Conservation (phyloP, 371 early-diverging fungal species). For the Vairimorpha necatrix region DNA sequence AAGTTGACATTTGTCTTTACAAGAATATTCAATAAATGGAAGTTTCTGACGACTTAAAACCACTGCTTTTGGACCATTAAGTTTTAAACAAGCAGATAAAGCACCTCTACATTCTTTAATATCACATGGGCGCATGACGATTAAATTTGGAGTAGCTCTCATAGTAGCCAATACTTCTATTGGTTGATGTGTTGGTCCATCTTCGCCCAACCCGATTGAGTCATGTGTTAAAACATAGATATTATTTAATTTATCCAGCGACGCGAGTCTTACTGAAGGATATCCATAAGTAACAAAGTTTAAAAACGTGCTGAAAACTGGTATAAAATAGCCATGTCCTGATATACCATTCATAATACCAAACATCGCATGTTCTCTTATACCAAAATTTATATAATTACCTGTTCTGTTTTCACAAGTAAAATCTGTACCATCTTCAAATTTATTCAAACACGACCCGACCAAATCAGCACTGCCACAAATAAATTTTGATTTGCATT, state of each 20-base stretch:
- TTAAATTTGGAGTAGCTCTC: slow-evolving; percentile 84
- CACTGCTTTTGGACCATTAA: slow-evolving; percentile 74
- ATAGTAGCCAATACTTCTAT: slow-evolving; percentile 86
- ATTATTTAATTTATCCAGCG: slow-evolving; percentile 76
- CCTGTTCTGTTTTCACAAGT: slow-evolving; percentile 68
- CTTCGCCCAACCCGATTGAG: slow-evolving; percentile 93
- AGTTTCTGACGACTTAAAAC: slow-evolving; percentile 86
- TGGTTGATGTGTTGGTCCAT: slow-evolving; percentile 96
- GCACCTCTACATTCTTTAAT: slow-evolving; percentile 74
- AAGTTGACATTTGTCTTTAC: slow-evolving; percentile 67
- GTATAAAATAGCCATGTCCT: slow-evolving; percentile 76
- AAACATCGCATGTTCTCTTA: slow-evolving; percentile 97
- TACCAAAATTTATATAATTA: slow-evolving; percentile 86
- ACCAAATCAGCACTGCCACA: slow-evolving; percentile 98
- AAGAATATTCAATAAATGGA: slow-evolving; percentile 76
- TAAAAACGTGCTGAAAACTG: slow-evolving; percentile 87
- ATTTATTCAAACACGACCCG: slow-evolving; percentile 87
- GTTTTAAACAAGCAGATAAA: slow-evolving; percentile 54
- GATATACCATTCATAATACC: slow-evolving; percentile 86
- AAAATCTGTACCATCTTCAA: slow-evolving; percentile 83
- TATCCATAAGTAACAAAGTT: slow-evolving; percentile 80
- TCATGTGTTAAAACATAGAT: slow-evolving; percentile 97
- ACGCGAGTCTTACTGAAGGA: slow-evolving; percentile 82
- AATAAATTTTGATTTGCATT: slow-evolving; percentile 73
- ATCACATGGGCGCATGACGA: slow-evolving; percentile 83